These are phyloP conservation scores for Cadophora malorum DNA, from an alignment of 2,329 filamentous ascomycete genomes.

Conservation along the genomic window DNA sequence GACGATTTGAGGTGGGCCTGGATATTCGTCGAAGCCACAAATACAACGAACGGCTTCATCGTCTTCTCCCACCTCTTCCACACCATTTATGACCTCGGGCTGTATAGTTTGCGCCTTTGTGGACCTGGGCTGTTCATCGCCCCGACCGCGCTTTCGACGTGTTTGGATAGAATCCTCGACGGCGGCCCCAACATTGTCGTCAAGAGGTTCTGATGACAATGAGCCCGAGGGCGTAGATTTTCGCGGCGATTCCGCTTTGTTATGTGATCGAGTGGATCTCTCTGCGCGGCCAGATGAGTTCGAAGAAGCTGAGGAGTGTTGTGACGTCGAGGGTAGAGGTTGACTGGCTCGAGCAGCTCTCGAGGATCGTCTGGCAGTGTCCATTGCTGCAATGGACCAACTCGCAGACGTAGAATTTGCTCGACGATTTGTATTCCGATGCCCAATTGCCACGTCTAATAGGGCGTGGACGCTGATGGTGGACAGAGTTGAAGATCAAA, in stretches of 20 bases:
- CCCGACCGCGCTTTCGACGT: slow-evolving; percentile 76
- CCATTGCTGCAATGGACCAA: slow-evolving; percentile 50
- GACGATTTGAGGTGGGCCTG: slow-evolving; percentile 71
- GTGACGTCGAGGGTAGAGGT: slow-evolving; percentile 69
- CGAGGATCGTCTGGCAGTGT: slow-evolving; percentile 80
- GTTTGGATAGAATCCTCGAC: slow-evolving; percentile 72
- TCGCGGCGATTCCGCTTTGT: slow-evolving; percentile 74
- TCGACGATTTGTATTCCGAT: slow-evolving; percentile 9
- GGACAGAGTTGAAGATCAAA: slow-evolving; percentile 29
- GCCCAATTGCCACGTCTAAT: slow-evolving; percentile 20
- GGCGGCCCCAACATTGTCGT: slow-evolving; percentile 60
- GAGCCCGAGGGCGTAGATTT: slow-evolving; percentile 79
- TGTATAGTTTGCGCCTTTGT: slow-evolving; percentile 58
- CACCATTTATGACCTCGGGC: slow-evolving; percentile 58
- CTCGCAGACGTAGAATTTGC: slow-evolving; percentile 3
- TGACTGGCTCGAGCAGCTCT: slow-evolving; percentile 86
- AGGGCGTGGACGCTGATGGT: slow-evolving; percentile 27
- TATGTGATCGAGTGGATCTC: slow-evolving; percentile 72
- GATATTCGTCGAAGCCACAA: slow-evolving; percentile 94
- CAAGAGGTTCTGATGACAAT: slow-evolving; percentile 71
- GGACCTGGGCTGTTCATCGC: slow-evolving; percentile 43
- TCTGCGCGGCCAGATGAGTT: slow-evolving; percentile 79
- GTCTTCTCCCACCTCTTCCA: slow-evolving; percentile 75
- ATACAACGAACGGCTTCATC: slow-evolving; percentile 96
- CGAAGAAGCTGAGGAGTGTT: slow-evolving; percentile 79